Base-by-base conservation (phyloP, 1,284 basidiomycete species). In the Sporisorium reilianum region DNA sequence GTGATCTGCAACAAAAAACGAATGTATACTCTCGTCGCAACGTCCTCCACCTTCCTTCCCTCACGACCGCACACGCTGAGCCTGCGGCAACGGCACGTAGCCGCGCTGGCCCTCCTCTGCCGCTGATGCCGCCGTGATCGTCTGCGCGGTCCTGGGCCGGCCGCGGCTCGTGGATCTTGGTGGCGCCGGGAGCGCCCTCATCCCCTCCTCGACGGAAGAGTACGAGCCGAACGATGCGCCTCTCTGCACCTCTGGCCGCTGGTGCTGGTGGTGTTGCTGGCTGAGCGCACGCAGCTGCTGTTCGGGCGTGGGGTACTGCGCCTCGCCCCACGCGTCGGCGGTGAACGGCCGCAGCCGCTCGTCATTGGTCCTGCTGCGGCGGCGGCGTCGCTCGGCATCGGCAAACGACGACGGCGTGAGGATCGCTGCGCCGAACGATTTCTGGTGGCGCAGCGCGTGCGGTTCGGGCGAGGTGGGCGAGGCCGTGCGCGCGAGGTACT, bases 281-380 rank as follows among this genome's bases (percentile, higher is more conserved):
- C 66, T 60, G 22, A 63, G 30, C 3, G 53, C 58, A 3, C 56
- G 55, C 26, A 54, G 49, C 14, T 42, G 42, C 20, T 62, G 55
- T 23, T 72, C 63, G 8, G 41, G 28, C 16, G 52, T 28, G 7
- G 71, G 71, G 36, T 58, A 74, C 52, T 68, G 65, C 7, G 64
- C 49, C 34, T 59, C 55, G 1, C 66, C 63, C 72, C 72, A 75
- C 12, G 66, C 66, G 32, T 75, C 72, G 5, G 72, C 72, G 0
- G 72, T 75, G 36, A 75, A 75, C 2, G 72, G 72, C 20, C 72
- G 44, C n/a, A 45, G 30, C 0, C 25, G 42, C 18, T 53, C 59
- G 16, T 70, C 72, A 20, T 51, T 56, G 5, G 72, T 66, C 49
- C 54, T 54, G 51, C 72, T 69, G 3, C 72, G 38, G 11, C 61